Evolutionary conservation across 495 filamentous ascomycete species (phyloP).

Genomic region (Filosporella fistucella): DNA sequence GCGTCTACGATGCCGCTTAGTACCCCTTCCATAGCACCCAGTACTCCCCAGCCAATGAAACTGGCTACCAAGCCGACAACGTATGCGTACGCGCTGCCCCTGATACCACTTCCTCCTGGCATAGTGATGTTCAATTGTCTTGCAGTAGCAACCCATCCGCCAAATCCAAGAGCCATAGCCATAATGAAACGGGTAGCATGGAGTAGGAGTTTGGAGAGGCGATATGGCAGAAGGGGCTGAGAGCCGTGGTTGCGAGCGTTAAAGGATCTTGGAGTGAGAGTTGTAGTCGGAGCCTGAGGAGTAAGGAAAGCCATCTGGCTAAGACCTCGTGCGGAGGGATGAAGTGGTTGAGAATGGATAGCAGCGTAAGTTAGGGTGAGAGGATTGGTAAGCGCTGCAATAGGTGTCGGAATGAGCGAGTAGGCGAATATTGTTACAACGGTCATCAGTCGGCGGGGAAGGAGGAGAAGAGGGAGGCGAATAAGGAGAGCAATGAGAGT

Average conservation of each 20-base stretch:
- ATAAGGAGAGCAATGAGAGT: conserved; percentile 75
- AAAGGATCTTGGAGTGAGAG: conserved; percentile 54
- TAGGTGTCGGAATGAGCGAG: conserved; percentile 75
- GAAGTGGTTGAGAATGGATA: conserved; percentile 83
- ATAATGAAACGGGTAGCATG: conserved; percentile 87
- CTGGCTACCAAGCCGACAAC: conserved; percentile 87
- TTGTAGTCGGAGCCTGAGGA: conserved; percentile 53
- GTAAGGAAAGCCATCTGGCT: conserved; percentile 71
- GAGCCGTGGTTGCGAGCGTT: conserved; percentile 39
- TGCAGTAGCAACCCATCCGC: conserved; percentile 95
- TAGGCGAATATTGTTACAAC: conserved; percentile 56
- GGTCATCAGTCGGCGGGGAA: conserved; percentile 65
- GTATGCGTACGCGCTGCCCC: conserved; percentile 92
- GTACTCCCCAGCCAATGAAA: conserved; percentile 89
- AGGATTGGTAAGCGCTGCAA: conserved; percentile 82
- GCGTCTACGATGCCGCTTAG: conserved; percentile 91
- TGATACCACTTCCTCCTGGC: conserved; percentile 45
- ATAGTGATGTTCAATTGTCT: conserved; percentile 55
- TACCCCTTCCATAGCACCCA: conserved; percentile 94
- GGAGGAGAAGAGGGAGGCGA: conserved; percentile 77
- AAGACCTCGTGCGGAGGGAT: conserved; percentile 68
- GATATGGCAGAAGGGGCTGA: conserved; percentile 60
- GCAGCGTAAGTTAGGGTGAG: conserved; percentile 88
- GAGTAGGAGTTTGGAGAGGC: conserved; percentile 85
- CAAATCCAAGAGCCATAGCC: conserved; percentile 83